Evolutionary conservation across 2,329 filamentous ascomycete genomes (phyloP), one percentile per base, ranked within the genome.

Genomic region (Ophiostoma quercus): DNA sequence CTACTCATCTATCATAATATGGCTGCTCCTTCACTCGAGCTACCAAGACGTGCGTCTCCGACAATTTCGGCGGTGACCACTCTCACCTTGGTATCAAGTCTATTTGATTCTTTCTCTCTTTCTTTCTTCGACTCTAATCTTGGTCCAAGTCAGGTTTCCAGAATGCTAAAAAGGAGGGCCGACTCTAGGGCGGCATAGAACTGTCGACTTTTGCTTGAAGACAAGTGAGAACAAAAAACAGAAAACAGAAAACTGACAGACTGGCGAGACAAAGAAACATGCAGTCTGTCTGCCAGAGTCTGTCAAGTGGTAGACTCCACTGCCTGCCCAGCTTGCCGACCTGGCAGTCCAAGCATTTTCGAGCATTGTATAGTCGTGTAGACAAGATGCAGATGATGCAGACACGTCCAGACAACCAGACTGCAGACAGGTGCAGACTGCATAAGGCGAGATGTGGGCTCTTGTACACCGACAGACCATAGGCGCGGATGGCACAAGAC

Each of bases 21-120:
- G 65, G 65, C 63, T 71, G 39, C 62, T 41, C 34, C 51, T 19
- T 51, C 47, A 51, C 47, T 68, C 67, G 37, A 71, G 47, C 54
- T 34, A 19, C 67, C 41, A 25, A 29, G 25, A 16, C 11, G 43
- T 63, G 22, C 25, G 43, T 47, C 47, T 47, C 67, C 57, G 69
- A 69, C 65, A 69, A 70, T 66, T 69, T 71, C 60, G 57, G 71
- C 71, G 69, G 71, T 72, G 69, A 71, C 70, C 67, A 22, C 32
- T 32, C 34, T 19, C 29, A 63, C 34, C 32, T 37, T 34, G 60
- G 32, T 32, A 14, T 32, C 57, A 62, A 62, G 57, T 32, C 57
- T 47, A 16, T 43, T 43, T 43, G 41, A 43, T 47, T 47, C 9
- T 22, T 65, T 60, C 65, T 66, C 57, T 60, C 65, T 25, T 54